Conservation (phyloP, 305 asterid species). For the Petunia hybrid region DNA sequence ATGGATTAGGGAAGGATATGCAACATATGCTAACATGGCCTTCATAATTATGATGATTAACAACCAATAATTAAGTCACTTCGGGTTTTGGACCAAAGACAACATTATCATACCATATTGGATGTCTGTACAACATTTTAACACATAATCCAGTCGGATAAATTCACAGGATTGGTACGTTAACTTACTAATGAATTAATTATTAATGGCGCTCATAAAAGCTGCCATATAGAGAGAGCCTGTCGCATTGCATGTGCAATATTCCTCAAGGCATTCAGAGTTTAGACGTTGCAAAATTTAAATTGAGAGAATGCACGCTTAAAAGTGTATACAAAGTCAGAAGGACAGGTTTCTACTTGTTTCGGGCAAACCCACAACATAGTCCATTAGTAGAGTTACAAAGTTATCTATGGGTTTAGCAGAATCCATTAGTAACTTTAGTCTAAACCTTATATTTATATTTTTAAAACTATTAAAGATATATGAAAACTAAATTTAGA, state of each 20-base stretch:
- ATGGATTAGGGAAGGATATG: conserved; percentile 29
- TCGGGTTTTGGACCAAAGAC: neutral
- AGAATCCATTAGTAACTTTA: too few species aligned
- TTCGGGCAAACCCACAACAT: too few species aligned
- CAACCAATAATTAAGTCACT: neutral
- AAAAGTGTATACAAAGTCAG: too few species aligned
- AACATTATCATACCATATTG: neutral
- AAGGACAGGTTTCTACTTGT: too few species aligned
- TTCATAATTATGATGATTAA: neutral
- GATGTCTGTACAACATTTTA: neutral
- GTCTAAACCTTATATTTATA: too few species aligned
- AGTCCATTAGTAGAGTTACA: too few species aligned
- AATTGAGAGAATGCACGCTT: too few species aligned
- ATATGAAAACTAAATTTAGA: too few species aligned
- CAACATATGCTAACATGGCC: neutral
- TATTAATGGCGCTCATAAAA: neutral
- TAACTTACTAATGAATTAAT: neutral
- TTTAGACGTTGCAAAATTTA: too few species aligned
- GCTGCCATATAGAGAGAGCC: conserved; percentile 7
- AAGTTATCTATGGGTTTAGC: too few species aligned
- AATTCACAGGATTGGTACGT: neutral
- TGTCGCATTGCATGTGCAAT: conserved; percentile 27
- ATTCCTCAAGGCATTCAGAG: neutral
- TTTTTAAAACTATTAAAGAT: too few species aligned
- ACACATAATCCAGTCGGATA: neutral